Evolutionary conservation across 805 yeast species (phyloP), one percentile per base, ranked within the genome.

Genomic region (Hagleromyces aurorensis): DNA sequence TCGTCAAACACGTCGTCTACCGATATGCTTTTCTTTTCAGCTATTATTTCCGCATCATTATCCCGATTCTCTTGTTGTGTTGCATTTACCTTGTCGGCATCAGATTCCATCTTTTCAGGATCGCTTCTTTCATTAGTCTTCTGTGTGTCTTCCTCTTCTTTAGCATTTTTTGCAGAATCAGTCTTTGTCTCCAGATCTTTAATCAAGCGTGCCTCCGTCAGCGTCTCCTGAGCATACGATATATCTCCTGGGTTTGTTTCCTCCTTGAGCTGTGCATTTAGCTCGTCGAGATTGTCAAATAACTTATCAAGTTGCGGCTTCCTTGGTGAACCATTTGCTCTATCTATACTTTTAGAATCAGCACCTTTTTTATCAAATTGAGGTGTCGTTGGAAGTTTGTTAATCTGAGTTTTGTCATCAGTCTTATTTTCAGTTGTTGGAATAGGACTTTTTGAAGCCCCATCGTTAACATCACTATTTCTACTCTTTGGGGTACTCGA

Each of bases 1-100:
- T 41, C 42, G 23, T 41, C 46, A 25, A 34, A 40, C 7, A 30
- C 31, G 13, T 40, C 41, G 9, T 33, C 40, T 13, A 37, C n/a
- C n/a, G n/a, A n/a, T n/a, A n/a, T n/a, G n/a, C n/a, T n/a, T n/a
- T n/a, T n/a, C n/a, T n/a, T n/a, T n/a, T n/a, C n/a, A n/a, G n/a
- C n/a, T n/a, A n/a, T n/a, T n/a, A n/a, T n/a, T n/a, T n/a, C n/a
- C 33, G 8, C 32, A 22, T 12, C 17, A 16, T 4, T 28, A 16
- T 13, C 12, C 16, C 13, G 10, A 16, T 19, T 3, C 11, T n/a
- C 17, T 12, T 13, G 20, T 12, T 13, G 13, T 28, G 18, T 31
- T 20, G 17, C 25, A 11, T 7, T 23, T 5, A 15, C 16, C 16
- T 16, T 16, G 13, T 20, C 10, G 4, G 11, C 11, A 16, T 19